These are phyloP conservation scores for Alloascoidea hylecoeti DNA, from an alignment of 805 yeast genomes.

Conservation along the genomic window DNA sequence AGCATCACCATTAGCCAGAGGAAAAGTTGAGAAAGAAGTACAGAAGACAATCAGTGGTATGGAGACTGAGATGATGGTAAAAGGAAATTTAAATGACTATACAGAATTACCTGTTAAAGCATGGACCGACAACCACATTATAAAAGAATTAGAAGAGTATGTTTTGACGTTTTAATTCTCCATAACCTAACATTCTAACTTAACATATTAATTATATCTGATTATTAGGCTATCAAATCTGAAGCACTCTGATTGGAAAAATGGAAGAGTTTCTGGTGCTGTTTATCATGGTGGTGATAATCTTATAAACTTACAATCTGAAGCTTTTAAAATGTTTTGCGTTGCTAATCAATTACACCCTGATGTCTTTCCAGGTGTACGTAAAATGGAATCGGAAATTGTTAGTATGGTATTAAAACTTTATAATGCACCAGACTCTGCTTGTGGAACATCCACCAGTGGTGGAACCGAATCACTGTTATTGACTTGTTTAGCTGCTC, in stretches of 20 bases:
- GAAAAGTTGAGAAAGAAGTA: conserved; percentile 50
- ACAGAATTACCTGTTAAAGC: conserved; percentile 46
- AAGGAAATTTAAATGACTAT: conserved; percentile 21
- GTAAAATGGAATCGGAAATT: conserved; percentile 93
- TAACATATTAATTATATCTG: not conserved
- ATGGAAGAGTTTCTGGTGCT: conserved; percentile 86
- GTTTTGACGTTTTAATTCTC: conserved; percentile 13
- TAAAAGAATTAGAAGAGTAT: conserved; percentile 34
- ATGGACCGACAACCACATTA: conserved; percentile 28
- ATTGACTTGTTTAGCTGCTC: conserved; percentile 78
- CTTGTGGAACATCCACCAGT: conserved; percentile 74
- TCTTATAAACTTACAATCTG: conserved; percentile 55
- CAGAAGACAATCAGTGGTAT: conserved; percentile 28
- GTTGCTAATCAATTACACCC: conserved; percentile 95
- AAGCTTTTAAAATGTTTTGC: conserved; percentile 62
- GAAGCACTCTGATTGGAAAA: conserved; percentile 67
- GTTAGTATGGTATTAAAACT: conserved; percentile 78
- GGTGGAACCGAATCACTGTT: conserved; percentile 95
- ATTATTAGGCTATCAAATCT: conserved; percentile 14
- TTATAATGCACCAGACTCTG: conserved; percentile 66
- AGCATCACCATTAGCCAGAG: conserved; percentile 35
- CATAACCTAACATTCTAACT: not conserved
- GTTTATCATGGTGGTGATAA: conserved; percentile 94
- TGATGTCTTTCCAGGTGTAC: conserved; percentile 89
- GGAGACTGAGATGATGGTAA: conserved; percentile 43